Conservation (phyloP, 768 basidiomycete genomes). For the Leccinum variicolor region DNA sequence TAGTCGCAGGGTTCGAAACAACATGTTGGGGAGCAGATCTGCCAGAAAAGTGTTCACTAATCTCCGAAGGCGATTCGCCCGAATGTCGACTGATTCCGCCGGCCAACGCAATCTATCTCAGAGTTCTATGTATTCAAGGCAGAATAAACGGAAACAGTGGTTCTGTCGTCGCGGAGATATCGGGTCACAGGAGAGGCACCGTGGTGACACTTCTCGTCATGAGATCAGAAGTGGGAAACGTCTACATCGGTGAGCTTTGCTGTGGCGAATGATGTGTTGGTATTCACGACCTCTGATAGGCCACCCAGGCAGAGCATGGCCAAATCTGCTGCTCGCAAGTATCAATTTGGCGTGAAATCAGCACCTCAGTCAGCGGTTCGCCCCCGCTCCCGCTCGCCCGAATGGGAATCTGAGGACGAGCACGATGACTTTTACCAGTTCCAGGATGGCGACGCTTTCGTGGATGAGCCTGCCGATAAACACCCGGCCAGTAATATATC, state of each 20-base stretch:
- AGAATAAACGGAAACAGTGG: conserved; percentile 11
- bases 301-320: not conserved
- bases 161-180: conserved; percentile 12
- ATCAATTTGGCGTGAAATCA: conserved; percentile 16
- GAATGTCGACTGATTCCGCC: conserved; percentile 20
- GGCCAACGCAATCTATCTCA: conserved; percentile 1
- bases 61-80: conserved; percentile 7
- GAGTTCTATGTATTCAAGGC: not conserved
- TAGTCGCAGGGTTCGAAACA: not conserved
- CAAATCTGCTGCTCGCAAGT: conserved; percentile 16
- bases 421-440: not conserved
- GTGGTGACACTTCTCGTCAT: not conserved
- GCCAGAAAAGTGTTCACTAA: conserved; percentile 4
- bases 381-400: not conserved
- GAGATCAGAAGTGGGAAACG: not conserved
- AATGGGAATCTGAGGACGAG: conserved; percentile 3
- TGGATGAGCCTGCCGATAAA: conserved; percentile 1
- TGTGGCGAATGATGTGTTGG: not conserved
- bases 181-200: not conserved
- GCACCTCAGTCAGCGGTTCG: not conserved
- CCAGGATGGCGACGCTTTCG: conserved; percentile 3
- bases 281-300: conserved; percentile 11
- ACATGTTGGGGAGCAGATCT: conserved; percentile 3
- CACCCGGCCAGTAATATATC: conserved; percentile 1
- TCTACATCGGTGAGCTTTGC: conserved; percentile 5